Base-by-base conservation (phyloP, 192 early-diverging fungal genomes). In the Coemansia sp. region DNA sequence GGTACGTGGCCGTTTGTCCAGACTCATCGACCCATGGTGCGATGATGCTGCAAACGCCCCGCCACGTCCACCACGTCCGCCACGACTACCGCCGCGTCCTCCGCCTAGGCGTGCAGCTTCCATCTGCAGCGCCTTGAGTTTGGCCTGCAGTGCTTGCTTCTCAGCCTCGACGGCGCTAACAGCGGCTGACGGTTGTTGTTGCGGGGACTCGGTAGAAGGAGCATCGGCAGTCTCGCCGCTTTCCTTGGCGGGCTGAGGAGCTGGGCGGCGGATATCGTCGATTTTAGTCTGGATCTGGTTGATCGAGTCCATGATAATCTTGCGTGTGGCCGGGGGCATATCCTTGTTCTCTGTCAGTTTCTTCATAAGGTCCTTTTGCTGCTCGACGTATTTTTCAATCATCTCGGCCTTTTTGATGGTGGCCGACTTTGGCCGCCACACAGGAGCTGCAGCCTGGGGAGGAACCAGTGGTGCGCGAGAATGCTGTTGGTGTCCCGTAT, bases 221-320 rank as follows among this genome's bases (percentile, higher is more conserved):
- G 1, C 32, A n/a, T 50, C 22, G 2, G n/a, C n/a, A n/a, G n/a
- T n/a, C n/a, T n/a, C n/a, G n/a, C n/a, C n/a, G n/a, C n/a, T n/a
- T n/a, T n/a, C n/a, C n/a, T n/a, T n/a, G n/a, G n/a, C n/a, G n/a
- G n/a, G n/a, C n/a, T n/a, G n/a, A n/a, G n/a, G n/a, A n/a, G n/a
- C n/a, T 60, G 67, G 74, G 54, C 60, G 48, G 39, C 56, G 63
- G 26, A 66, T 63, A 2, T 67, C 68, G 27, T 77, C 61, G 34
- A 77, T 57, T 52, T 71, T 70, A n/a, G 38, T 41, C 65, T 67
- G 65, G 53, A 77, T 77, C 68, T 71, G 63, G 42, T 65, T 68
- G 58, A 77, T 77, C 57, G 74, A 77, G n/a, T 68, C 61, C 74
- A 77, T 77, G 57, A 77, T 77, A 53, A 77, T 71, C 65, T 77